phyloP scores from a whole-genome alignment of 2,329 filamentous ascomycete species.

The Calonectria fujianensis region DNA sequence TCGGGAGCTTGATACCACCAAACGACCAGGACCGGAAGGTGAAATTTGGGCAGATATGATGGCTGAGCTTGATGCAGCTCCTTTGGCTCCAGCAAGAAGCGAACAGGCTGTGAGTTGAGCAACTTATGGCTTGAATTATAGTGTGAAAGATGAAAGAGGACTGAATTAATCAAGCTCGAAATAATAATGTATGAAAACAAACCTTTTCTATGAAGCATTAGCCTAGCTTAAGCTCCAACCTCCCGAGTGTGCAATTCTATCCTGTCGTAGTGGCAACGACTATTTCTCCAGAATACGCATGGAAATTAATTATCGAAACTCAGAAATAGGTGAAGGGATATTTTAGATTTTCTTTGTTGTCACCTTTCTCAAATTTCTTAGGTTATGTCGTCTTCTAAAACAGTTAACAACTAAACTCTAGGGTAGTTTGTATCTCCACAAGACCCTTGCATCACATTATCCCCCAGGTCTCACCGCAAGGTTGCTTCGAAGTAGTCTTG shows the following conservation, averaged over 20 bases:
- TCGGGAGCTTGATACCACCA: too few species aligned
- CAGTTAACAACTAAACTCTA: not conserved
- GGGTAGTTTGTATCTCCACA: not conserved
- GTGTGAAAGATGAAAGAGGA: not conserved
- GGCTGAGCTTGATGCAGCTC: slow-evolving; percentile 5
- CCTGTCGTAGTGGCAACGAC: too few species aligned
- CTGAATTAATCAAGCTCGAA: not conserved
- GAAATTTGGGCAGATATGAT: slow-evolving; percentile 15
- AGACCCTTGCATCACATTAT: not conserved
- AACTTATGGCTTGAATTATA: too few species aligned
- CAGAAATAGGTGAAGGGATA: too few species aligned
- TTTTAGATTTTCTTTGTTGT: not conserved
- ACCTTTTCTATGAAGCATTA: too few species aligned
- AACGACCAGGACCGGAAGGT: not conserved
- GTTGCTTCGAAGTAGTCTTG: not conserved
- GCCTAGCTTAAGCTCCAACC: too few species aligned
- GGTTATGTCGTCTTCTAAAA: not conserved
- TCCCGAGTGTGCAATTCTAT: not conserved
- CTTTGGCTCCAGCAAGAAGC: not conserved
- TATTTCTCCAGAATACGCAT: not conserved
- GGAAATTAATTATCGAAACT: not conserved
- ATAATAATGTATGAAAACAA: not conserved
- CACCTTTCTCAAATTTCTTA: not conserved
- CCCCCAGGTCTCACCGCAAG: not conserved
- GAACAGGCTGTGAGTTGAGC: too few species aligned